Evolutionary conservation across 2,329 filamentous ascomycete genomes (phyloP), one percentile per base, ranked within the genome.

Genomic region (Myrmaecium sp.): DNA sequence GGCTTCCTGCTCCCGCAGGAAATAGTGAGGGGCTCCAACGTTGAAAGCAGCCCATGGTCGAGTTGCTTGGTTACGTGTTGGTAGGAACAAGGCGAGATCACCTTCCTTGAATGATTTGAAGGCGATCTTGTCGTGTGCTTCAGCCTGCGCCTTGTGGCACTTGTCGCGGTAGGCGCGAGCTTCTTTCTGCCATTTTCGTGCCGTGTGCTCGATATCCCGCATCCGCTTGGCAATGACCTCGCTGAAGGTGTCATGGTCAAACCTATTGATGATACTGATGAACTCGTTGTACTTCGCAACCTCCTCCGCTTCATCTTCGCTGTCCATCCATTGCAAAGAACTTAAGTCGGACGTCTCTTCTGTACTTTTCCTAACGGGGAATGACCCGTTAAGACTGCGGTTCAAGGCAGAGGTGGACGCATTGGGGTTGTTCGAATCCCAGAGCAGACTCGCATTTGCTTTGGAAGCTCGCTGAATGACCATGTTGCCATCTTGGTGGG

Each of bases 21-120:
- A 98, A 56, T 89, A 95, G 49, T 98, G 89, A 6, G 89, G 89
- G 33, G 86, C 92, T 1, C 84, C 86, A 17, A 98, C 80, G 42
- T 98, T 98, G 64, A 98, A 98, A 1, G 89, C 89, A 4, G 89
- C 89, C 89, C 89, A 98, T 1, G 89, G 86, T 10, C 86, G 78
- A 4, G 83, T 89, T 19, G 79, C 80, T 52, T 95, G 84, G 46
- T 94, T 95, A 18, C 86, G 68, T 0, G 89, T 98, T 0, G 89
- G 89, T 21, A 98, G 57, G 57, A 98, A 98, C 2, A 98, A 56
- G 8, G 86, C 89, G 9, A 98, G 64, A 44, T 98, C 89, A 5
- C 89, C 86, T 51, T 94, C 84, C 46, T 94, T 95, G 60, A 98
- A 98, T 26, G 86, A 75, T 33, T 77, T 76, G 48, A 89, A 94